Percentiles rank a stretch among this genome's conserved stretches.
phyloP scores from a whole-genome alignment of 495 filamentous ascomycete genomes.

The Daldinia vernicosa region DNA sequence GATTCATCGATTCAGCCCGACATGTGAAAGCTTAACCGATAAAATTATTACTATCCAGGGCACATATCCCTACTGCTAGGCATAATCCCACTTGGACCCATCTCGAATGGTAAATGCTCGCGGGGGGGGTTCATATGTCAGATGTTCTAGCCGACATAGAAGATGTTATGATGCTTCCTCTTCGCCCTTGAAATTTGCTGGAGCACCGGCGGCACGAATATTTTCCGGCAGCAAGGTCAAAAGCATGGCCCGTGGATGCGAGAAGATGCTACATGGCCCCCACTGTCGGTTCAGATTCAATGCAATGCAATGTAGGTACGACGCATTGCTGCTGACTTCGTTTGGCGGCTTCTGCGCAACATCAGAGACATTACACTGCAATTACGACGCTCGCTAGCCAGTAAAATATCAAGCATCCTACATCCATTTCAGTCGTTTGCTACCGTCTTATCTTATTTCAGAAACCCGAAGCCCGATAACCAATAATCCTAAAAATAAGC shows the following conservation, averaged over 20 bases:
- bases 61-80: not conserved
- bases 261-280: slow-evolving; percentile 22
- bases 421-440: slow-evolving; percentile 10
- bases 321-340: slow-evolving; percentile 8
- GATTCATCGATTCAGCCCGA: slow-evolving; percentile 2
- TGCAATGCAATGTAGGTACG: slow-evolving; percentile 33
- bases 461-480: not conserved
- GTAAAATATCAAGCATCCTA: slow-evolving; percentile 4
- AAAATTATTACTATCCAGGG: not conserved
- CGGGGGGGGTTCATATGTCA: slow-evolving; percentile 9
- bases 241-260: slow-evolving; percentile 6
- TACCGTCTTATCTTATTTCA: slow-evolving; percentile 7
- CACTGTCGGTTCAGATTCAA: slow-evolving; percentile 9
- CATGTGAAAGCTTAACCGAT: not conserved
- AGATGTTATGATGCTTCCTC: not conserved
- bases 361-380: slow-evolving; percentile 15
- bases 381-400: slow-evolving; percentile 10
- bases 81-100: not conserved
- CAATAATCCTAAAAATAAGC: slow-evolving; percentile 5
- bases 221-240: slow-evolving; percentile 24
- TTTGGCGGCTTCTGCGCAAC: slow-evolving; percentile 14
- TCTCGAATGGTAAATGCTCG: slow-evolving; percentile 1
- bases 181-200: not conserved
- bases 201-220: slow-evolving; percentile 24
- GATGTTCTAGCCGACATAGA: not conserved